Evolutionary conservation across 495 filamentous ascomycete genomes (phyloP), one percentile per base, ranked within the genome.

Genomic region (Aspergillus funiculosus): DNA sequence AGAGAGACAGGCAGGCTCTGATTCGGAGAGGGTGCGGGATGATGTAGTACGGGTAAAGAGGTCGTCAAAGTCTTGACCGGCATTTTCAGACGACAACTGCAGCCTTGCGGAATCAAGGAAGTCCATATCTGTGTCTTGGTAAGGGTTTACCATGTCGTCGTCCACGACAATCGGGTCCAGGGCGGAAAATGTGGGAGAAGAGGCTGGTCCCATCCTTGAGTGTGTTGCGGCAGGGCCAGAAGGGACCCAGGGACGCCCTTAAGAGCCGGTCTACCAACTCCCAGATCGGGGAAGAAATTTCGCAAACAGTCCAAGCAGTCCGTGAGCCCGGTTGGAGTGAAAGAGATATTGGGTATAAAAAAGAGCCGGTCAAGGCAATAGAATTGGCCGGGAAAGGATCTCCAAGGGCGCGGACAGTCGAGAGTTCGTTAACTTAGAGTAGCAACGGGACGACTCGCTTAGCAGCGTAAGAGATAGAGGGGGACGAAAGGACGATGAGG

Each of bases 161-260:
- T 72, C 68, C 48, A 73, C 59, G 35, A 72, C 67, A 35, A 71
- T 64, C 24, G 70, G 70, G 38, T 73, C 70, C 48, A 73, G 48
- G 29, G 62, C 32, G 53, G 68, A 54, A 41, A 71, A 69, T 27
- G 58, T 56, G 49, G 70, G 67, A 27, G 68, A 72, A 40, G 67
- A 68, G 13, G 60, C 50, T 27, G 66, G 58, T 64, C 66, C 63
- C 70, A 73, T 73, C 46, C 57, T 70, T 63, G 38, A 32, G 48
- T n/a, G n/a, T n/a, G 37, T 49, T 29, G 39, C 38, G 18, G n/a
- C 28, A 8, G 32, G 17, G 27, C 32, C 42, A 27, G 24, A 41
- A 42, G 17, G 18, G 45, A 39, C 34, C 34, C 41, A 36, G 28
- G 32, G 40, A 26, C 40, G 38, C 43, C 35, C 39, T 48, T 20